These are phyloP conservation scores for Pyronema domesticum DNA, from an alignment of 495 filamentous ascomycete species.

Conservation along the genomic window DNA sequence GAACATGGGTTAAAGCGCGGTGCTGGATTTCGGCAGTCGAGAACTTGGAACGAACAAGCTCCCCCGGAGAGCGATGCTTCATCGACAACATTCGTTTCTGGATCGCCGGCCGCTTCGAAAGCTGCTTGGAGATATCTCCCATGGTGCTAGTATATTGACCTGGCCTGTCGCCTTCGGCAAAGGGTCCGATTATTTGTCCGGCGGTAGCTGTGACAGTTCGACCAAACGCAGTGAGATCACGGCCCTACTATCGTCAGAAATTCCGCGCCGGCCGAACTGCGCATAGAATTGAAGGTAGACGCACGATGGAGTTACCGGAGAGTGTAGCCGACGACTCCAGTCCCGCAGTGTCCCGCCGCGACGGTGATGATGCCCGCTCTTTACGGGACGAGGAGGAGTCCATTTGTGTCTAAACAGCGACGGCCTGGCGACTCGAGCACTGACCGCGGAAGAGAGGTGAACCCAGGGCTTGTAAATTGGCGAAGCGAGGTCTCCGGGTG, in stretches of 20 bases:
- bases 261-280: neutral
- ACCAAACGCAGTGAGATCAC: constrained; percentile 80
- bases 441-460: too few relatives aligned
- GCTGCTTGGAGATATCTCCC: constrained; percentile 71
- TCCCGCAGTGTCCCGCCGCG: neutral
- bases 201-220: constrained; percentile 91
- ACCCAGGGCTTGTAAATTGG: too few relatives aligned
- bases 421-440: too few relatives aligned
- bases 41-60: constrained; percentile 80
- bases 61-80: constrained; percentile 70
- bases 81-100: constrained; percentile 83
- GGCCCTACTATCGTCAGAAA: constrained; percentile 37
- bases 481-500: too few relatives aligned
- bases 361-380: neutral
- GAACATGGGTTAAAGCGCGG: constrained; percentile 69
- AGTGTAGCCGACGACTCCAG: neutral
- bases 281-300: neutral
- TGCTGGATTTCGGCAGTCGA: constrained; percentile 88
- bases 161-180: constrained; percentile 40
- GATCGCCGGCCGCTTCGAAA: constrained; percentile 52
- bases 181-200: constrained; percentile 62
- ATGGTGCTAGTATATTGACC: constrained; percentile 70
- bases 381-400: neutral
- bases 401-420: neutral
- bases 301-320: constrained; percentile 2